Evolutionary conservation across 352 stramenopile genomes (phyloP), one percentile per base, ranked within the genome.

Genomic region (Peronospora belbahrii): DNA sequence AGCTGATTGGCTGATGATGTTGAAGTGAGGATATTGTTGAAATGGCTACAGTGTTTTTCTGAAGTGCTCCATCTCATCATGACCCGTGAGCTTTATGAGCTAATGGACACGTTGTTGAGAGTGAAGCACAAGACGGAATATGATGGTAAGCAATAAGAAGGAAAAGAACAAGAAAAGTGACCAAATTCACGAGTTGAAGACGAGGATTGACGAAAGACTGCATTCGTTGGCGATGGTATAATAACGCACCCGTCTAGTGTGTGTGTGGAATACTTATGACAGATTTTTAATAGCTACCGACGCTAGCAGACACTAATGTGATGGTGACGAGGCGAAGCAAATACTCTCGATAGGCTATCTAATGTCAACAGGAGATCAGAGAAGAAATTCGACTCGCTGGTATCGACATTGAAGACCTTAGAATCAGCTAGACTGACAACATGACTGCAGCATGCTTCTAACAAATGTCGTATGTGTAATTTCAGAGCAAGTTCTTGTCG

Each of bases 51-150:
- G 25, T 61, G n/a, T 59, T 48, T 19, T 18, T 15, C 30, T n/a
- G 5, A 39, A 17, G 57, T n/a, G n/a, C n/a, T n/a, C n/a, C n/a
- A n/a, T n/a, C n/a, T n/a, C n/a, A n/a, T 28, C 30, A 86, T 86
- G 76, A 86, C 73, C 53, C 67, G 76, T 58, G 76, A 89, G 46
- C 68, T 90, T 30, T 73, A 93, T 78, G 74, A 67, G 14, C 52
- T 89, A 33, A 55, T 91, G 46, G 65, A 74, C 64, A 89, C 83
- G 46, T 44, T 90, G 49, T 67, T 68, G 2, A 67, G 76, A 32
- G 81, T 93, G 51, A 86, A 93, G 51, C 65, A 82, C 25, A 74
- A 91, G 40, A 88, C 89, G 74, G 73, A 74, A 14, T 74, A 79
- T 3, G 65, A 87, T 6, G 77, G 89, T 17, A n/a, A 63, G 73